A percentile compares a stretch with the other conserved stretches of the same genome.
Conservation (phyloP, 768 basidiomycete species). For the Cyclocybe cylindracea region DNA sequence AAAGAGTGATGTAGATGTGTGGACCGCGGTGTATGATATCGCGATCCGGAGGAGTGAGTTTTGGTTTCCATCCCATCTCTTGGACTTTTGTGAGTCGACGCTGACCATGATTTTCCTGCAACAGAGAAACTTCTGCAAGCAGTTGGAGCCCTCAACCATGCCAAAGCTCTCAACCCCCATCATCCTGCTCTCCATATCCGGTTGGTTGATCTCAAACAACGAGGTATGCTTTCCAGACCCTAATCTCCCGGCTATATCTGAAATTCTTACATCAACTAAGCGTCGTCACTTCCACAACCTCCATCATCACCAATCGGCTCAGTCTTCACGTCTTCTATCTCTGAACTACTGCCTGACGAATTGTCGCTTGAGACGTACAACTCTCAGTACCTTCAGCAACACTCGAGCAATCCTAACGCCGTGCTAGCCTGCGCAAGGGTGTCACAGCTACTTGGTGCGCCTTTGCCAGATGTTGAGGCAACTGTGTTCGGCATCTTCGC, state of each 20-base stretch:
- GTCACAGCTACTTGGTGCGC: constrained; percentile 42
- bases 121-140: constrained; percentile 85
- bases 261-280: constrained; percentile 32
- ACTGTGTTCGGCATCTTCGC: constrained; percentile 50
- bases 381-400: constrained; percentile 71
- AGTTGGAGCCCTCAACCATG: constrained; percentile 60
- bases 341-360: constrained; percentile 55
- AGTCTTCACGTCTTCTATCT: constrained; percentile 47
- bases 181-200: constrained; percentile 74
- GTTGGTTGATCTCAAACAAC: constrained; percentile 60
- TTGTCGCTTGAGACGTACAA: constrained; percentile 69
- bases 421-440: constrained; percentile 69
- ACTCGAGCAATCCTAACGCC: constrained; percentile 49
- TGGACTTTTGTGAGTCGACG: not conserved
- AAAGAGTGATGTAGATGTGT: constrained; percentile 61
- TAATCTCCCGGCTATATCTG: constrained; percentile 1
- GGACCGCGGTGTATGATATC: constrained; percentile 80
- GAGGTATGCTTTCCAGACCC: constrained; percentile 37
- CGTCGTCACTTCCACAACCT: constrained; percentile 39
- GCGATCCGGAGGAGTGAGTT: constrained; percentile 75
- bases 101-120: not conserved
- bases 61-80: not conserved
- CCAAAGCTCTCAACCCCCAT: constrained; percentile 50
- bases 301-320: constrained; percentile 48
- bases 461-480: constrained; percentile 62